Base-by-base conservation (phyloP, 768 basidiomycete genomes). In the Rubroboletus pulcherrimus region DNA sequence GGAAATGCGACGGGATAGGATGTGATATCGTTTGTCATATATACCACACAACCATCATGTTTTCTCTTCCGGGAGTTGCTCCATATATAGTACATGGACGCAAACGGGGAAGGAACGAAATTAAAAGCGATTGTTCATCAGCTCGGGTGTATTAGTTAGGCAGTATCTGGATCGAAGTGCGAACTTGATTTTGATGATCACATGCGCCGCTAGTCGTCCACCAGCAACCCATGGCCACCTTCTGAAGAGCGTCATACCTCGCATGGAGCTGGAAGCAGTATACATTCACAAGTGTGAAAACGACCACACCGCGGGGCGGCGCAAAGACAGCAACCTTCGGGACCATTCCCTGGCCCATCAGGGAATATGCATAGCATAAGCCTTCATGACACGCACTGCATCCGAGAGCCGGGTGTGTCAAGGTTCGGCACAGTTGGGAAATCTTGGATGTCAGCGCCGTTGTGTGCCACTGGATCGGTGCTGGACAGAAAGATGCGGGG, bases 361-460 rank as follows among this genome's bases (percentile, higher is more conserved):
- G 48, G 44, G n/a, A 48, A 53, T 33, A 48, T 30, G 46, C 37
- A 66, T 57, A 45, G 56, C 62, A 64, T 57, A 44, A 54, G 19
- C 39, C 31, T 2, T 45, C 19, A 38, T 44, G 26, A 51, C 30
- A 26, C 15, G 19, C 62, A 55, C 48, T 15, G 62, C 64, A 49
- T 54, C 29, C 39, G 38, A 34, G 33, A 40, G 42, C 30, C 44
- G 45, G 26, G 45, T n/a, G 33, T 33, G 44, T 26, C 24, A 45
- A 17, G 19, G 33, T 37, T 38, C 24, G 39, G 24, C 48, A 48
- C 37, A 46, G 40, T 53, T 56, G 42, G 35, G 50, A 57, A 42
- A 46, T 42, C 54, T 11, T 33, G 53, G 24, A 26, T 21, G 48
- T 53, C 56, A 55, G 35, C 29, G 12, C 38, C 41, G 24, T 46